Conservation (phyloP, 257 asterid genomes). For the Rhazya stricta region DNA sequence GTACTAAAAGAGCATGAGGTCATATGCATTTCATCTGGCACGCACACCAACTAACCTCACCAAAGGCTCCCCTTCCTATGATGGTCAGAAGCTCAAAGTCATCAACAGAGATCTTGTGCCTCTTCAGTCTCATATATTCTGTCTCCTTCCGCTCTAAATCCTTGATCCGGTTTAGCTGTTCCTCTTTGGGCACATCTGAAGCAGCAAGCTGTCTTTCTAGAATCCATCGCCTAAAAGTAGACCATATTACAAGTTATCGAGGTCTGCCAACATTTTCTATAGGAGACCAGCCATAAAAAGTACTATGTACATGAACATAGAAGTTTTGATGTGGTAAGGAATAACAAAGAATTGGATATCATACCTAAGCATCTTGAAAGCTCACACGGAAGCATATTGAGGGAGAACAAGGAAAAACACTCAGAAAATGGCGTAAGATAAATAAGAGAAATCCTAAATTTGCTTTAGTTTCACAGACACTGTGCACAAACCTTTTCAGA, state of each 20-base stretch:
- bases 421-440: neutral
- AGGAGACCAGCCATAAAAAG: neutral
- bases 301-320: neutral
- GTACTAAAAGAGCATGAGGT: neutral
- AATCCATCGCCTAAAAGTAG: slow-evolving; percentile 72
- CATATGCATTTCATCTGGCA: neutral
- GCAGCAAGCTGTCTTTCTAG: slow-evolving; percentile 89
- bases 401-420: neutral
- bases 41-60: slow-evolving; percentile 61
- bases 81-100: slow-evolving; percentile 95
- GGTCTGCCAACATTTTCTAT: slow-evolving; percentile 5
- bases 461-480: neutral
- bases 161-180: slow-evolving; percentile 70
- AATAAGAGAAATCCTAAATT: neutral
- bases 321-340: neutral
- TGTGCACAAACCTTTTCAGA: neutral
- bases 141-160: slow-evolving; percentile 95
- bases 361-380: neutral
- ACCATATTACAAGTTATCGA: slow-evolving; percentile 17
- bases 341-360: neutral
- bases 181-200: slow-evolving; percentile 97
- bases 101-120: slow-evolving; percentile 93
- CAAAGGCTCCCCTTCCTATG: slow-evolving; percentile 97
- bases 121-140: slow-evolving; percentile 85
- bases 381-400: neutral